Evolutionary conservation across 2,329 filamentous ascomycete species (phyloP).

Genomic region (Penicillium rolfsii): DNA sequence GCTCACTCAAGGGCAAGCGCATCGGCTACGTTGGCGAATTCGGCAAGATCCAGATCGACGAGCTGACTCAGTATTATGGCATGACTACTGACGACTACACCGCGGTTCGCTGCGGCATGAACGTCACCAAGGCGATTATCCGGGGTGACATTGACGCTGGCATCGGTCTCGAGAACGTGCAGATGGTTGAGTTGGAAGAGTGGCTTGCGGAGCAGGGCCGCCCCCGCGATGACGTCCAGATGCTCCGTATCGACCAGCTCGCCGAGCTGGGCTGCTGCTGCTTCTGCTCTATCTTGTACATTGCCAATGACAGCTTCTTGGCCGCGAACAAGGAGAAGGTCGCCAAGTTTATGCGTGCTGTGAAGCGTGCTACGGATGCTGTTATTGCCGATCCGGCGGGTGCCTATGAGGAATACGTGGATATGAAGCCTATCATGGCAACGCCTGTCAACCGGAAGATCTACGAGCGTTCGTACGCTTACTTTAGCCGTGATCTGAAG

Average conservation of each 20-base stretch:
- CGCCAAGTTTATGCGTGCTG: constrained; percentile 68
- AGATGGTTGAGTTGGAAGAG: constrained; percentile 80
- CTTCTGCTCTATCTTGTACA: constrained; percentile 81
- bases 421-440: constrained; percentile 72
- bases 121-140: constrained; percentile 76
- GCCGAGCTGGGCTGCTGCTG: constrained; percentile 81
- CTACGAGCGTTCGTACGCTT: constrained; percentile 76
- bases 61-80: constrained; percentile 76
- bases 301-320: constrained; percentile 74
- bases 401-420: constrained; percentile 70
- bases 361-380: constrained; percentile 74
- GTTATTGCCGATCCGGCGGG: constrained; percentile 65
- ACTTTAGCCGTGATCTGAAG: constrained; percentile 74
- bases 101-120: constrained; percentile 78
- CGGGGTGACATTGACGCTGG: constrained; percentile 73
- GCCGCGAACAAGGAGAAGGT: constrained; percentile 68
- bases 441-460: constrained; percentile 74
- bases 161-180: constrained; percentile 77
- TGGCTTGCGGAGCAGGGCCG: constrained; percentile 69
- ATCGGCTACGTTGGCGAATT: constrained; percentile 83
- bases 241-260: constrained; percentile 80
- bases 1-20: constrained; percentile 72
- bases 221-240: constrained; percentile 69
- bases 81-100: constrained; percentile 75
- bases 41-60: constrained; percentile 81